phyloP scores from a whole-genome alignment of 2,329 filamentous ascomycete genomes.

The Elsinoe arachidis region DNA sequence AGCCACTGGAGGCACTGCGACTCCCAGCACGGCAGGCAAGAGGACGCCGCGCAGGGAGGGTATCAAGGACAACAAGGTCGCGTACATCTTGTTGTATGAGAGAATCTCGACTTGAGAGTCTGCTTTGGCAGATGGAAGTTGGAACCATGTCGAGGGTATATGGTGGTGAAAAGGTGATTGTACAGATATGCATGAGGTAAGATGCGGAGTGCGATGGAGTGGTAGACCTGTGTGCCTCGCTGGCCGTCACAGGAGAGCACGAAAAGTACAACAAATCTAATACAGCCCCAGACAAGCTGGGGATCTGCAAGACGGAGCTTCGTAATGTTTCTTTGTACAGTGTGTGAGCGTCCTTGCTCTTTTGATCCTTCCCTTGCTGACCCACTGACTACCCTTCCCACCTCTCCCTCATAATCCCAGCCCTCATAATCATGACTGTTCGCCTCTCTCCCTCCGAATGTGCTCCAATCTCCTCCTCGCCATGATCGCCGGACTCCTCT shows the following conservation, averaged over 20 bases:
- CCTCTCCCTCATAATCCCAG: neutral
- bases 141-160: too few species aligned
- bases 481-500: slow-evolving; percentile 61
- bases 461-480: slow-evolving; percentile 32
- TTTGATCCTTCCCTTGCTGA: neutral
- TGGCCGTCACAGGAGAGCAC: neutral
- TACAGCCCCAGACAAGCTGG: neutral
- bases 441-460: neutral
- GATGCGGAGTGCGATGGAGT: neutral
- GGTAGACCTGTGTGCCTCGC: slow-evolving; percentile 5
- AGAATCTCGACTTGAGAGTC: slow-evolving; percentile 41
- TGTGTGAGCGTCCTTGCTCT: neutral
- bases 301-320: neutral
- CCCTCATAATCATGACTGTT: neutral
- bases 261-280: slow-evolving; percentile 4
- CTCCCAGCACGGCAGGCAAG: slow-evolving; percentile 42
- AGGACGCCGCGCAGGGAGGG: slow-evolving; percentile 43
- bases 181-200: neutral
- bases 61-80: slow-evolving; percentile 88
- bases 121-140: neutral
- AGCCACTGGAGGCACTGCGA: slow-evolving; percentile 45
- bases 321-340: neutral
- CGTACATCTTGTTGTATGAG: slow-evolving; percentile 94
- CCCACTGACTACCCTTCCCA: neutral
- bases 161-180: neutral